Base-by-base conservation (phyloP, 768 basidiomycete genomes). In the Psilocybe subaeruginosa region DNA sequence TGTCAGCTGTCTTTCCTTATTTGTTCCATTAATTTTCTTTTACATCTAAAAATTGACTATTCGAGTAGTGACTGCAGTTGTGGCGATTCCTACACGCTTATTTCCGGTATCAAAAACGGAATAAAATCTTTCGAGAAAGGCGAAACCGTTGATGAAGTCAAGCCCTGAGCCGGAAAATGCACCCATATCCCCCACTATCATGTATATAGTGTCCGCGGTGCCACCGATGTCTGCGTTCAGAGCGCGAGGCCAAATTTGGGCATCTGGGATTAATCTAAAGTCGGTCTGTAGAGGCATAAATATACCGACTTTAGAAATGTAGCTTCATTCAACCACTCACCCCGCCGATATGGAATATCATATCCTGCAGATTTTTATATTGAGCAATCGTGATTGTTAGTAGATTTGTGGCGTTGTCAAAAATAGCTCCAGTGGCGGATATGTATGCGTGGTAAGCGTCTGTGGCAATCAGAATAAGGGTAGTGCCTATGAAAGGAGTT, bases 231-330 rank as follows among this genome's bases (percentile, higher is more conserved):
- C 72, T 5, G 73, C 69, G 73, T 91, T 90, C 60, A 85, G 74
- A 2, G 76, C 66, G 41, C 85, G 83, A 0, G 88, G 88, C 86
- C 88, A 90, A 59, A 87, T 84, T 77, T 91, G 89, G 1, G 85
- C 87, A 65, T 89, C 51, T 16, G 51, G 51, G 7, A 53, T 53
- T 16, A 53, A 11, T 17, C 31, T 35, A 33, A 53, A 53, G 31
- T 33, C 31, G 4, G 31, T 53, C 51, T 53, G 51, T 50, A 19
- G 45, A 16, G 45, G 30, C 29, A 27, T 29, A 35, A 11, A 7
- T 31, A 23, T 23, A 23, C 23, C 23, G 23, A 23, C 1, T 23
- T 23, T 1, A 23, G 23, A 23, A 23, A 23, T 23, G 23, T 23
- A 23, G 23, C 23, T 23, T 23, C 23, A 23, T 23, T 23, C 23